phyloP scores from a whole-genome alignment of 345 rosid genomes.

The Brassica nigra region DNA sequence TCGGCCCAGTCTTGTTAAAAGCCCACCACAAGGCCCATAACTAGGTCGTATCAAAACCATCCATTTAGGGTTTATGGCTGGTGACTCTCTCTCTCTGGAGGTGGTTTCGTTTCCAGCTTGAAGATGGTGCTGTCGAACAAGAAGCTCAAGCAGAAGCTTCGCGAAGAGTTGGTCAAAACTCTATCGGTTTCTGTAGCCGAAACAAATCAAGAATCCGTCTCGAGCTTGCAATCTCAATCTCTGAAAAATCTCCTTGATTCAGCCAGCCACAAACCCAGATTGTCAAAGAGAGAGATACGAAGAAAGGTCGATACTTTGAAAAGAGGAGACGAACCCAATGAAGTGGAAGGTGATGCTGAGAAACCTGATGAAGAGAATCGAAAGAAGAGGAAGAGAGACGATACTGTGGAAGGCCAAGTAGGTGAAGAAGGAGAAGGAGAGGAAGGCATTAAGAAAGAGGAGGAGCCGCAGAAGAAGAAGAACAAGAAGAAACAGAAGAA shows the following conservation, averaged over 20 bases:
- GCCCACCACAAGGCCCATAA: constrained; percentile 23
- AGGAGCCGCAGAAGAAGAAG: constrained; percentile 28
- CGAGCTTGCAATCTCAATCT: constrained; percentile 43
- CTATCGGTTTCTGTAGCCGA: constrained; percentile 35
- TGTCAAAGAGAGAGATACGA: constrained; percentile 81
- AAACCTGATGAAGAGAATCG: constrained; percentile 29
- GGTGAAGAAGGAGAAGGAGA: constrained; percentile 34
- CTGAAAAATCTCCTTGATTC: constrained; percentile 56
- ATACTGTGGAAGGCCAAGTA: constrained; percentile 16
- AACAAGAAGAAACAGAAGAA: constrained; percentile 15
- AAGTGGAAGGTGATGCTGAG: constrained; percentile 24
- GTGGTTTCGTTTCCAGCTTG: constrained; percentile 1
- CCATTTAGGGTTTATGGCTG: constrained; percentile 36
- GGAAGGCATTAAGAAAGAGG: constrained; percentile 26
- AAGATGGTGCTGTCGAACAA: constrained; percentile 88
- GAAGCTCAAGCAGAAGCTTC: constrained; percentile 86
- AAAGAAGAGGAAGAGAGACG: constrained; percentile 45
- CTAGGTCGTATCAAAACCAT: not conserved
- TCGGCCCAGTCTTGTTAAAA: not conserved
- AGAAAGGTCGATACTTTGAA: constrained; percentile 42
- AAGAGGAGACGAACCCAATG: constrained; percentile 23
- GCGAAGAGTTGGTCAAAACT: constrained; percentile 51
- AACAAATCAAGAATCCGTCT: constrained; percentile 23
- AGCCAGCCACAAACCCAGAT: constrained; percentile 57
- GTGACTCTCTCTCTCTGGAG: not conserved